Evolutionary conservation across 345 rosid genomes (phyloP).

Genomic region (Populus alba): DNA sequence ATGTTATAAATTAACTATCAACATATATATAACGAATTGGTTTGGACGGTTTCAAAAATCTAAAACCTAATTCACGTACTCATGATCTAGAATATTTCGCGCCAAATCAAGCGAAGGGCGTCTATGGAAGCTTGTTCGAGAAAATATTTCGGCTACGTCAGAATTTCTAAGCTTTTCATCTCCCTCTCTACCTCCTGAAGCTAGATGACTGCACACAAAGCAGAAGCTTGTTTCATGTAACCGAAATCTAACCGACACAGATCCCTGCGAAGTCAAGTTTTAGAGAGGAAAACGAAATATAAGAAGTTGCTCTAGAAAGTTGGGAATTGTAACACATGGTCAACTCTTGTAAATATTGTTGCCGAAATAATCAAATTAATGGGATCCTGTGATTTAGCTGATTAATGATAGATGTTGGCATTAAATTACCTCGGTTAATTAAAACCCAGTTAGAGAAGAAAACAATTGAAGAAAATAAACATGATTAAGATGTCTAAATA

Average conservation of each 20-base stretch:
- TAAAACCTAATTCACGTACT: conserved; percentile 46
- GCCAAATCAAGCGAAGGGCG: conserved; percentile 55
- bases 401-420: background rate
- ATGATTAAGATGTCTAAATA: background rate
- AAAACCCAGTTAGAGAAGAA: background rate
- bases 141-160: conserved; percentile 53
- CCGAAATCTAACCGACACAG: conserved; percentile 69
- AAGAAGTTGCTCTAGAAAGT: background rate
- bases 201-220: conserved; percentile 75
- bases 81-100: conserved; percentile 62
- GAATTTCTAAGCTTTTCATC: conserved; percentile 67
- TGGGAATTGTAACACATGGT: background rate
- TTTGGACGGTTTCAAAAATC: conserved; percentile 20
- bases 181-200: conserved; percentile 78
- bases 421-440: background rate
- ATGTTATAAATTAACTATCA: background rate
- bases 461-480: background rate
- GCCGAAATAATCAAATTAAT: background rate
- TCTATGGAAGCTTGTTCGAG: conserved; percentile 61
- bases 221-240: conserved; percentile 75
- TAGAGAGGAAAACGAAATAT: background rate
- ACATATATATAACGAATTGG: background rate
- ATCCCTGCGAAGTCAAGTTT: conserved; percentile 46
- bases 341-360: background rate
- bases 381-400: background rate